Percentiles rank a stretch among this genome's conserved stretches.
phyloP scores from a whole-genome alignment of 768 basidiomycete species.

The Tylopilus intermedius region DNA sequence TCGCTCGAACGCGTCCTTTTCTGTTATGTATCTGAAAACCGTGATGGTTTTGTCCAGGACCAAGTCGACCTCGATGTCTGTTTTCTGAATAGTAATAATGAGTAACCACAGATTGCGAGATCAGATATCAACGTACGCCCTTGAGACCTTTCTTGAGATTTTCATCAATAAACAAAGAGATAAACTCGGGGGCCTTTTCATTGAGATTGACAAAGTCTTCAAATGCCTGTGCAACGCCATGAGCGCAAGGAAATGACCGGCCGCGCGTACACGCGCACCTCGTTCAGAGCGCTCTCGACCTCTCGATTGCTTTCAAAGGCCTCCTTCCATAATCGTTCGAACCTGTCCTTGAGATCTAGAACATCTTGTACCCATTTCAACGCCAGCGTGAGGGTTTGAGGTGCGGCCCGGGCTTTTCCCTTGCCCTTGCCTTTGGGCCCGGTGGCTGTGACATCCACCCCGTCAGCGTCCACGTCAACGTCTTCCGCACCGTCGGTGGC shows the following conservation, averaged over 20 bases:
- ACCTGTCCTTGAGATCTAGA: constrained; percentile 86
- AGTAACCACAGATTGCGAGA: background rate
- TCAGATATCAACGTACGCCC: constrained; percentile 54
- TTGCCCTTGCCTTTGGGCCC: constrained; percentile 49
- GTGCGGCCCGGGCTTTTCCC: constrained; percentile 44
- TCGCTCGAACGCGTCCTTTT: constrained; percentile 96
- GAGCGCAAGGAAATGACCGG: background rate
- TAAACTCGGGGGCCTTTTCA: constrained; percentile 84
- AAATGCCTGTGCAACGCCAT: constrained; percentile 63
- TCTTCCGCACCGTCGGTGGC: constrained; percentile 35
- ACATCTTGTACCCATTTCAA: constrained; percentile 93
- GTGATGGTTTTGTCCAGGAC: constrained; percentile 95
- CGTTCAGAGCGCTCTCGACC: constrained; percentile 76
- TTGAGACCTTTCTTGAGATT: constrained; percentile 92
- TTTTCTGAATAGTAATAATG: constrained; percentile 59
- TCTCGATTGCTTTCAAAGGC: constrained; percentile 72
- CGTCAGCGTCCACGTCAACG: constrained; percentile 32
- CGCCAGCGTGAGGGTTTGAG: constrained; percentile 51
- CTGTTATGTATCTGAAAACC: constrained; percentile 87
- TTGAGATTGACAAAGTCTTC: constrained; percentile 87
- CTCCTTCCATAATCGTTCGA: constrained; percentile 67
- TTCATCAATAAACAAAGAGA: constrained; percentile 96
- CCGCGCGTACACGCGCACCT: constrained; percentile 45
- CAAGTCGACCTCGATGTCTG: constrained; percentile 83
- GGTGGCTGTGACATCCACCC: constrained; percentile 32